A percentile compares a stretch with the other conserved stretches of the same genome.
phyloP scores from a whole-genome alignment of 1,284 basidiomycete species.

The Fomitopsis schrenkii region DNA sequence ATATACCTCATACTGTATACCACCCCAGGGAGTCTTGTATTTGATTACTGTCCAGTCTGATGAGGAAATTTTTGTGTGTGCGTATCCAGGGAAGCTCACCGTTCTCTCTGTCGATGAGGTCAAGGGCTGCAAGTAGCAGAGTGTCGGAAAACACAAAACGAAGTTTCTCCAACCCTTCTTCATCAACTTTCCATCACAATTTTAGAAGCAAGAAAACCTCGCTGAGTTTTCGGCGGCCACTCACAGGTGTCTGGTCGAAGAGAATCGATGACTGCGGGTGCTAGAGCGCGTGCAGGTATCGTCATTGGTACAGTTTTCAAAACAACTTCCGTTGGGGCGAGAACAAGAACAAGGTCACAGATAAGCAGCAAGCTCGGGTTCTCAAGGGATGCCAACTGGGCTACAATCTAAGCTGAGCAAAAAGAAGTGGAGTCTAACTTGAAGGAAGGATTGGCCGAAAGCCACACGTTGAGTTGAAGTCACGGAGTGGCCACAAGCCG shows the following conservation, averaged over 20 bases:
- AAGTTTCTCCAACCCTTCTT: constrained; percentile 51
- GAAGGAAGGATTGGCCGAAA: too few species aligned
- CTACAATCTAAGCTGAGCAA: too few species aligned
- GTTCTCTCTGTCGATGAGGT: constrained; percentile 61
- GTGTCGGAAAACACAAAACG: constrained; percentile 56
- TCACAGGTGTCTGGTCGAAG: constrained; percentile 4
- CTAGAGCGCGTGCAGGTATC: neutral
- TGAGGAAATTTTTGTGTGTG: neutral
- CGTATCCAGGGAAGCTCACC: constrained; percentile 34
- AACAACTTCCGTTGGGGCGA: too few species aligned
- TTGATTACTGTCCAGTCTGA: constrained; percentile 43
- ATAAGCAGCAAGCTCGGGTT: too few species aligned
- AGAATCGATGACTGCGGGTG: neutral
- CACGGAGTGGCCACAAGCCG: too few species aligned
- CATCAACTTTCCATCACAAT: constrained; percentile 40
- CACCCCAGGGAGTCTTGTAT: constrained; percentile 51
- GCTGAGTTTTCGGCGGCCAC: neutral
- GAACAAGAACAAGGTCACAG: too few species aligned
- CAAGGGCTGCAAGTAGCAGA: constrained; percentile 62
- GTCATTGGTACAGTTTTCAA: neutral
- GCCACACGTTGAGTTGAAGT: too few species aligned
- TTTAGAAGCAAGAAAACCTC: neutral
- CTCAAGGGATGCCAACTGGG: too few species aligned
- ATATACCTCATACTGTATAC: constrained; percentile 58
- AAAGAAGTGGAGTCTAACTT: too few species aligned